A percentile compares a stretch with the other conserved stretches of the same genome.
Conservation (phyloP, 306 rosid species). For the Trifolium dubium region DNA sequence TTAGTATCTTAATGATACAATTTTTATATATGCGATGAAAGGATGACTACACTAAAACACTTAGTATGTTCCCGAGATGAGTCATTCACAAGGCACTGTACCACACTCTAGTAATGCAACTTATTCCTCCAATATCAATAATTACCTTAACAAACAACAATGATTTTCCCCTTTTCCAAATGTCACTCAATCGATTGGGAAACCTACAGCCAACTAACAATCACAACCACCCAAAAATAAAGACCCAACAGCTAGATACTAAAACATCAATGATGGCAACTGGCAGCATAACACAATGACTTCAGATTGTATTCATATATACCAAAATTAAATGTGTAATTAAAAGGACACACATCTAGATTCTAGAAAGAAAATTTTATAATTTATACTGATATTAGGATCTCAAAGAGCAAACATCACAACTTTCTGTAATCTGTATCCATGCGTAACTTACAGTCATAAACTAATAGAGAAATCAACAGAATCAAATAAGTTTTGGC, state of each 20-base stretch:
- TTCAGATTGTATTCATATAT: neutral
- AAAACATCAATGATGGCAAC: neutral
- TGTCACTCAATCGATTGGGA: slow-evolving; percentile 10
- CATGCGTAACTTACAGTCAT: neutral
- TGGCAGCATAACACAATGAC: slow-evolving; percentile 7
- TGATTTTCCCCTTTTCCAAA: slow-evolving; percentile 2
- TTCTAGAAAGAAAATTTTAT: neutral
- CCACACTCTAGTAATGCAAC: slow-evolving; percentile 10
- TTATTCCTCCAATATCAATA: neutral
- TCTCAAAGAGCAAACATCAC: neutral
- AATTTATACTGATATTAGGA: slow-evolving; percentile 15
- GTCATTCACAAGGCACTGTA: neutral
- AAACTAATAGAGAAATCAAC: slow-evolving; percentile 23
- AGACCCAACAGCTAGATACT: slow-evolving; percentile 15
- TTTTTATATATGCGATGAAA: slow-evolving; percentile 12
- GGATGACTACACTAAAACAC: neutral
- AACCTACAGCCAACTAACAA: slow-evolving; percentile 14
- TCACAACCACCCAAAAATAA: slow-evolving; percentile 25
- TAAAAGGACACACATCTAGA: neutral
- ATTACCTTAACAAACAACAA: neutral
- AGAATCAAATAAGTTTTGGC: slow-evolving; percentile 10
- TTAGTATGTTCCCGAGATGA: slow-evolving; percentile 15
- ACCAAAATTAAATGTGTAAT: neutral
- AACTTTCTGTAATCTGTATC: neutral
- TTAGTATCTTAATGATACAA: neutral